Base-by-base conservation (phyloP, 768 basidiomycete genomes). In the Hericium erinaceus region DNA sequence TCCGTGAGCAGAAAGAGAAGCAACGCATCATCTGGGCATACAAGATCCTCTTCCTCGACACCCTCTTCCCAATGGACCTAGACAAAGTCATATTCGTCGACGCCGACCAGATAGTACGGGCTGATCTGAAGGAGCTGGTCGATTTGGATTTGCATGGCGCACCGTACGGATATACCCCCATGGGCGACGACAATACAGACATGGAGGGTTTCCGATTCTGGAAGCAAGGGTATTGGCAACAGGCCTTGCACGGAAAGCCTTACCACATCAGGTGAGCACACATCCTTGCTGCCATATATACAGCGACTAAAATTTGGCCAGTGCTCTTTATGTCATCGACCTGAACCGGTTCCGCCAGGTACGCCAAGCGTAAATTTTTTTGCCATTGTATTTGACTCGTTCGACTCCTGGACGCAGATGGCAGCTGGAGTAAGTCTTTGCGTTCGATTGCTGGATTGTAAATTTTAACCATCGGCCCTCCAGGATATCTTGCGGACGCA, bases 61-160 rank as follows among this genome's bases (percentile, higher is more conserved):
- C 98, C 15, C 81, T 98, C 7, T 99, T 99, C 81, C 97, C 97
- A 2, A 94, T 98, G 87, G 92, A 95, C 71, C 82, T 99, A 58
- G 95, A 98, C 75, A 97, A 97, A 69, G 95, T 99, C 61, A 95
- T 99, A 64, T 98, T 99, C 67, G 95, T 99, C 52, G 97, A 98
- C 67, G 95, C 95, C 0, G 93, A 95, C 69, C 92, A 94, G 73
- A 98, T 99, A 58, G 94, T 99, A 8, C 85, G 97, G 3, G 84
- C 92, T n/a, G 95, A 99, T 70, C 73, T 98, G 62, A 85, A 95
- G 68, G 93, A 98, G 66, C 77, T 99, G 12, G 87, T 97, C n/a
- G 89, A 97, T 64, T 72, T 97, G 52, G 89, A 99, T 66, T 76
- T 99, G 11, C 82, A 93, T 26, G 94, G 94, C 0, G 91, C 92